A percentile compares a stretch with the other conserved stretches of the same genome.
phyloP scores from a whole-genome alignment of 2,329 filamentous ascomycete genomes.

The Aureobasidium sp. region DNA sequence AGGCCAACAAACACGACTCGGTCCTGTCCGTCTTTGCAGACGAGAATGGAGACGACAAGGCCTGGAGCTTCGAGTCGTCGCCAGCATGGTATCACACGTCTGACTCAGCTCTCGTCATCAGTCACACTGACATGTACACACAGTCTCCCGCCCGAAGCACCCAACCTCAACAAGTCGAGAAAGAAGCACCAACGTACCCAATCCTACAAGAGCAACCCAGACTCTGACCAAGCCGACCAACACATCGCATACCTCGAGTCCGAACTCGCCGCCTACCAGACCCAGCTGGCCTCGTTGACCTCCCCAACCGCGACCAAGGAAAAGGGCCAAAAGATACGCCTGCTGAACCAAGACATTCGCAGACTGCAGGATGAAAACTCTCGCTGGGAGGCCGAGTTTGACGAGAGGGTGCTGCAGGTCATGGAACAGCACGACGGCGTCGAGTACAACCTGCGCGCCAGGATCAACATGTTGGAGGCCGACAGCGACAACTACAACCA shows the following conservation, averaged over 20 bases:
- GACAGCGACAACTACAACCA: constrained; percentile 25
- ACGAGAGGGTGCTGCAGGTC: constrained; percentile 30
- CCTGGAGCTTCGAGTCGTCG: constrained; percentile 14
- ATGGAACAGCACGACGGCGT: constrained; percentile 25
- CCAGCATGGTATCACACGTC: constrained; percentile 15
- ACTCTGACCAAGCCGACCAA: constrained; percentile 36
- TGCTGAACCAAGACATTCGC: constrained; percentile 28
- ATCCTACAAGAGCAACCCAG: constrained; percentile 19
- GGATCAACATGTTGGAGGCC: constrained; percentile 26
- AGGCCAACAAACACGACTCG: constrained; percentile 17
- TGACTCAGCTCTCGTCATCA: constrained; percentile 15
- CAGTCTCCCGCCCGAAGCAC: constrained; percentile 16
- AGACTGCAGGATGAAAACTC: constrained; percentile 30
- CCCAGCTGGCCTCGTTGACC: constrained; percentile 32
- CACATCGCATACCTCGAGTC: constrained; percentile 46
- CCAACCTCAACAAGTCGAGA: constrained; percentile 13
- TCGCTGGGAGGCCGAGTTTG: constrained; percentile 33
- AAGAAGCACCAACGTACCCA: constrained; percentile 13
- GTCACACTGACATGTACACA: constrained; percentile 9
- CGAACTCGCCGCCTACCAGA: constrained; percentile 37
- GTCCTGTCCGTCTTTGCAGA: constrained; percentile 23
- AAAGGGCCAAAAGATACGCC: constrained; percentile 32
- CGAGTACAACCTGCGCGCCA: constrained; percentile 25
- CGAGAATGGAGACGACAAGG: constrained; percentile 23
- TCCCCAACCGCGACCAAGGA: constrained; percentile 34